Base-by-base conservation (phyloP, 441 rosid genomes). In the Corymbia calophylla region DNA sequence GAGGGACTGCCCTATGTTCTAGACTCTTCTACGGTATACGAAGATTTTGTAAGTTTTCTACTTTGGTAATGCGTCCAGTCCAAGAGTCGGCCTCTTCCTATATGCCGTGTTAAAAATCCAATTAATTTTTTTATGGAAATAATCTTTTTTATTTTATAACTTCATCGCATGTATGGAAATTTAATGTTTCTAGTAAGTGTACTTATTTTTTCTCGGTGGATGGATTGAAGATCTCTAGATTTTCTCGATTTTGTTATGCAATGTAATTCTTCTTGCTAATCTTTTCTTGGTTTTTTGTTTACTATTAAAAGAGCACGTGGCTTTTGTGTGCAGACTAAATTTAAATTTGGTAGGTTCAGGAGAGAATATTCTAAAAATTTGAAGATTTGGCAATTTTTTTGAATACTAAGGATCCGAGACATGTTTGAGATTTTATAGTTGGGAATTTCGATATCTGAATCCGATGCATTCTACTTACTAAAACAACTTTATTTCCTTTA, bases 181-280 rank as follows among this genome's bases (percentile, higher is more conserved):
- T 21, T 0, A 1, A 21, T 21, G 0, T 21, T 39, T 39, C 11
- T 39, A 51, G n/a, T 10, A 73, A 39, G 13, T 39, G 51, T n/a
- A 0, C 0, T 6, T 2, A 21, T 21, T 11, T 39, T 21, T 39
- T 39, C 11, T 12, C 1, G 3, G 1, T 39, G 5, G 0, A 23
- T 39, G 1, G 0, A 2, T 18, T 32, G 23, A n/a, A n/a, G 8
- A 39, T 73, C 9, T 12, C 1, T 39, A n/a, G n/a, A n/a, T 56
- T 3, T 39, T 19, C 5, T 6, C 49, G 6, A 19, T 35, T 23
- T 73, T 10, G 0, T 21, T 7, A 39, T 16, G 18, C 0, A 16
- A 66, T 3, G 9, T 16, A 4, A 11, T 66, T 19, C 31, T 15
- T n/a, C 3, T 5, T 64, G 10, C n/a, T 64, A 15, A n/a, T n/a